Evolutionary conservation across 1,139 yeast genomes (phyloP).

Genomic region (Yamadazyma pseudoaaseri): DNA sequence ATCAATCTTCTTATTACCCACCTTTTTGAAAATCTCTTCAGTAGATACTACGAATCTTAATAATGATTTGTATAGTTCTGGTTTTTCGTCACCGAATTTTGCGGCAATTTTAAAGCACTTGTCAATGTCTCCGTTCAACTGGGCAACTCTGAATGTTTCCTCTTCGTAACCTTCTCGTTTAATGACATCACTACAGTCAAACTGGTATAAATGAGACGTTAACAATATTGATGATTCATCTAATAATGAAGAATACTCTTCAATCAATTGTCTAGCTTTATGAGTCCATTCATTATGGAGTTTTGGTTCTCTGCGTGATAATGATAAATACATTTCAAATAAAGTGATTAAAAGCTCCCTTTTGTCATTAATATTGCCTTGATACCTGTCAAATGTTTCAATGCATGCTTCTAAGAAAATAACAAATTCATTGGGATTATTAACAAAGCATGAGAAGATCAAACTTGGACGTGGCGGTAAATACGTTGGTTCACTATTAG

Average conservation of each 20-base stretch:
- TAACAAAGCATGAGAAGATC: constrained; percentile 81
- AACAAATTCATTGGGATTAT: constrained; percentile 85
- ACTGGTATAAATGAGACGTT: constrained; percentile 63
- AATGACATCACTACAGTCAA: constrained; percentile 46
- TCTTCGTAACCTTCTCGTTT: constrained; percentile 53
- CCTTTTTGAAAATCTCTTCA: constrained; percentile 48
- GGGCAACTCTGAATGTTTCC: constrained; percentile 64
- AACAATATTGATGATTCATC: constrained; percentile 64
- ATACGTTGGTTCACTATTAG: constrained; percentile 57
- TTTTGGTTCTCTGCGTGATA: constrained; percentile 41
- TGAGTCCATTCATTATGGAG: constrained; percentile 52
- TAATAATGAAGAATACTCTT: constrained; percentile 39
- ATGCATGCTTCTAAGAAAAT: constrained; percentile 92
- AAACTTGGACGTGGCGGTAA: constrained; percentile 90
- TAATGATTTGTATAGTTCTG: constrained; percentile 66
- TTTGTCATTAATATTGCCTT: constrained; percentile 68
- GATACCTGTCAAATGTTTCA: constrained; percentile 73
- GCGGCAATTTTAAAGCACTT: constrained; percentile 58
- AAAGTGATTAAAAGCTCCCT: constrained; percentile 73
- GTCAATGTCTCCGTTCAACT: constrained; percentile 54
- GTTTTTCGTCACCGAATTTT: constrained; percentile 60
- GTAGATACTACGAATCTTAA: constrained; percentile 64
- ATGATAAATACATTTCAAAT: constrained; percentile 74
- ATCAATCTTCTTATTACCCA: constrained; percentile 53
- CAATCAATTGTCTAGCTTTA: constrained; percentile 59